These are phyloP conservation scores for Stenogyne calaminthoides DNA, from an alignment of 305 asterid genomes.

Conservation along the genomic window DNA sequence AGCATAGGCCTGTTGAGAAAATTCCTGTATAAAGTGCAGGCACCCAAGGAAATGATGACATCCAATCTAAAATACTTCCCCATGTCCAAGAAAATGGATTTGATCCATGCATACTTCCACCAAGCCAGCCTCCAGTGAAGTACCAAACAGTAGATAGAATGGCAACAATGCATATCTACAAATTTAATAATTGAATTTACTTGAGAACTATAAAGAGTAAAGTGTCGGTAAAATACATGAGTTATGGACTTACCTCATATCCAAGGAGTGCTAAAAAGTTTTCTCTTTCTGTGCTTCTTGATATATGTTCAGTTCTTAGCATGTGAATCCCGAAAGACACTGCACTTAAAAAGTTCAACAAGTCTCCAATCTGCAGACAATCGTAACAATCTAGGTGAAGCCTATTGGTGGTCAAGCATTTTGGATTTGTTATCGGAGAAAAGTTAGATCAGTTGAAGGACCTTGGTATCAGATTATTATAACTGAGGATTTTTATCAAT, in stretches of 20 bases:
- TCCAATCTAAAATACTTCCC: slow-evolving; percentile 37
- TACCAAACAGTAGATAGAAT: slow-evolving; percentile 64
- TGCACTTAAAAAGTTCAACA: slow-evolving; percentile 71
- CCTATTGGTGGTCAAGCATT: background rate
- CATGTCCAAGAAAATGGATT: slow-evolving; percentile 56
- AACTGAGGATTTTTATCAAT: background rate
- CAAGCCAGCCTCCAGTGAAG: slow-evolving; percentile 44
- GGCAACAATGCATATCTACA: slow-evolving; percentile 68
- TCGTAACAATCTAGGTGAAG: slow-evolving; percentile 20
- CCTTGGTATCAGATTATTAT: slow-evolving; percentile 2
- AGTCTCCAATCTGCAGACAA: slow-evolving; percentile 69
- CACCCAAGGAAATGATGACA: slow-evolving; percentile 68
- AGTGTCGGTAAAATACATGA: background rate
- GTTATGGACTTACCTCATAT: slow-evolving; percentile 55
- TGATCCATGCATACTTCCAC: slow-evolving; percentile 43
- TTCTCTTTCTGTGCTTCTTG: slow-evolving; percentile 58
- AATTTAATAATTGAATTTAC: background rate
- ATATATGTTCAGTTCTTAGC: slow-evolving; percentile 76
- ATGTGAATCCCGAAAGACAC: slow-evolving; percentile 78
- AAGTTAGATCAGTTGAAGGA: background rate
- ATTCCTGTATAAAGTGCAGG: slow-evolving; percentile 83
- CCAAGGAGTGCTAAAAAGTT: slow-evolving; percentile 71
- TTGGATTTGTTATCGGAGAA: background rate
- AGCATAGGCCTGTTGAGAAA: slow-evolving; percentile 72
- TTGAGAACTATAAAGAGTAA: slow-evolving; percentile 5